These are phyloP conservation scores for Ottelia alismoides DNA, from an alignment of 106 monocot species.

Conservation along the genomic window DNA sequence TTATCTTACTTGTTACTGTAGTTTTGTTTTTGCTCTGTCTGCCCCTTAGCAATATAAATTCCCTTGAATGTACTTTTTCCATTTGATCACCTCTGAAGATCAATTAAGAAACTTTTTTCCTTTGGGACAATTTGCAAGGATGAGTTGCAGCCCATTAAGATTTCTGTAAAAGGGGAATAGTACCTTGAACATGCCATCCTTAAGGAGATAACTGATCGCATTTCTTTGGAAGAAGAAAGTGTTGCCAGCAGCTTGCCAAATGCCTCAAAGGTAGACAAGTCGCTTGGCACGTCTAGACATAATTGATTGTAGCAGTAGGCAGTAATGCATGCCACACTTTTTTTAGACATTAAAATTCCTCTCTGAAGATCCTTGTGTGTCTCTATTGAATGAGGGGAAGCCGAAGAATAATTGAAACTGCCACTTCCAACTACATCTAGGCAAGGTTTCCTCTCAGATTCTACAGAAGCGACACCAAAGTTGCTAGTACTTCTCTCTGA, in stretches of 20 bases:
- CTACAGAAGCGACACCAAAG: slow-evolving; percentile 85
- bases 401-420: slow-evolving; percentile 52
- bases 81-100: too few relatives aligned
- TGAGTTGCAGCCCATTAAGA: too few relatives aligned
- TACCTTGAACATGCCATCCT: slow-evolving; percentile 67
- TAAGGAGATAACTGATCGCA: slow-evolving; percentile 33
- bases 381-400: slow-evolving; percentile 62
- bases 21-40: too few relatives aligned
- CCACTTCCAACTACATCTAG: slow-evolving; percentile 31
- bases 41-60: too few relatives aligned
- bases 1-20: too few relatives aligned
- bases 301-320: slow-evolving; percentile 70
- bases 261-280: slow-evolving; percentile 88
- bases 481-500: slow-evolving; percentile 65
- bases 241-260: slow-evolving; percentile 65
- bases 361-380: slow-evolving; percentile 80
- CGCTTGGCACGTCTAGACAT: slow-evolving; percentile 62
- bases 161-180: too few relatives aligned
- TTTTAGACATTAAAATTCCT: slow-evolving; percentile 88
- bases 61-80: too few relatives aligned
- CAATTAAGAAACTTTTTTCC: too few relatives aligned
- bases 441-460: slow-evolving; percentile 52
- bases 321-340: slow-evolving; percentile 92
- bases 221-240: slow-evolving; percentile 69
- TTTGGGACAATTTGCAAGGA: too few relatives aligned